Percentiles rank a stretch among this genome's conserved stretches.
Evolutionary conservation across 1,284 basidiomycete species (phyloP).

Genomic region (Ceratobasidium sp.): DNA sequence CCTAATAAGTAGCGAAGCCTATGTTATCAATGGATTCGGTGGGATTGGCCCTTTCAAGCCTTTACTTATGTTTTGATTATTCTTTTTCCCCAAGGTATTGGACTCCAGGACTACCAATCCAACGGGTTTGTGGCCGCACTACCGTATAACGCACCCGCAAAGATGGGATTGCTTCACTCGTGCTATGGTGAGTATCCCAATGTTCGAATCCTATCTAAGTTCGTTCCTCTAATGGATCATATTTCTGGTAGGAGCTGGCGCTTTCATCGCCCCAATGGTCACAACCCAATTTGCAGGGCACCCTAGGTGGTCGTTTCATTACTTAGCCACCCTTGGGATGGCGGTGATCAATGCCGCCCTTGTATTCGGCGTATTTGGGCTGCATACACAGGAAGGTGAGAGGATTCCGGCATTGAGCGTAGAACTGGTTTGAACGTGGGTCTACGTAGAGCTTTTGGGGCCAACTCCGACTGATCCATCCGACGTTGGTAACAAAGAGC

Average conservation of each 20-base stretch:
- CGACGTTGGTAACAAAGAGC: constrained; percentile 24
- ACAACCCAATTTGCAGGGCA: constrained; percentile 47
- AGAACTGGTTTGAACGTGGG: background rate
- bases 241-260: constrained; percentile 41
- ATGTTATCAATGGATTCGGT: constrained; percentile 44
- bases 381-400: constrained; percentile 53
- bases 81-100: constrained; percentile 5
- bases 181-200: constrained; percentile 37
- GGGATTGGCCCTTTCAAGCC: background rate
- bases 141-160: constrained; percentile 41
- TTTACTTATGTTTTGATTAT: background rate
- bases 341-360: constrained; percentile 50
- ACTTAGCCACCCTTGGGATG: constrained; percentile 44
- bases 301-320: constrained; percentile 49
- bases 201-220: background rate
- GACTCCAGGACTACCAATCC: constrained; percentile 42
- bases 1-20: constrained; percentile 1
- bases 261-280: constrained; percentile 46
- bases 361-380: constrained; percentile 55
- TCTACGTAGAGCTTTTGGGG: constrained; percentile 21
- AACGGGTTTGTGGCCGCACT: constrained; percentile 47
- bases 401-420: too few relatives aligned
- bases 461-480: constrained; percentile 13
- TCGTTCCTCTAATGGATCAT: background rate
- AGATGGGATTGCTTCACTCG: constrained; percentile 47